Evolutionary conservation across 2,329 filamentous ascomycete genomes (phyloP).

Genomic region (Arachnomyces sp.): DNA sequence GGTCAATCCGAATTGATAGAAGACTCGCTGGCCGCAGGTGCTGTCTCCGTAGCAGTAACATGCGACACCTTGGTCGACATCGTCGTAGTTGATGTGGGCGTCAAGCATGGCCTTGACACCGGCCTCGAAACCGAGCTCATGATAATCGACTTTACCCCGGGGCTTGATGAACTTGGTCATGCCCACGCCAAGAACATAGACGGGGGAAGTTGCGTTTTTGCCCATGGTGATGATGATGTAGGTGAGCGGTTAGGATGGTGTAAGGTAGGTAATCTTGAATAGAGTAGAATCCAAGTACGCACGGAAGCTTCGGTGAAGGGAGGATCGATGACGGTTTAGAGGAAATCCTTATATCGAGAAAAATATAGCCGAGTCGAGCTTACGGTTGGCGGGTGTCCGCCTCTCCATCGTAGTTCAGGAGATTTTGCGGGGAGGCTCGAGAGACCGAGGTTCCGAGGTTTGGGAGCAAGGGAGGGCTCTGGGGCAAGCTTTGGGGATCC

Average conservation of each 20-base stretch:
- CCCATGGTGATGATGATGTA: constrained; percentile 37
- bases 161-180: constrained; percentile 99
- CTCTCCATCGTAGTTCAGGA: too few species aligned
- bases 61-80: constrained; percentile 89
- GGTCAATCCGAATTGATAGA: constrained; percentile 98
- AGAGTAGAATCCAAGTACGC: too few species aligned
- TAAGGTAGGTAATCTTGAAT: constrained; percentile 1
- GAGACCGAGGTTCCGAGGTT: too few species aligned
- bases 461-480: too few species aligned
- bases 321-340: too few species aligned
- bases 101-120: constrained; percentile 76
- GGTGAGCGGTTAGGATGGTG: constrained; percentile 28
- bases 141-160: constrained; percentile 86
- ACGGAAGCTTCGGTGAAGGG: too few species aligned
- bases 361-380: too few species aligned
- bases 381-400: too few species aligned
- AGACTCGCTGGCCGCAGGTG: constrained; percentile 90
- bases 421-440: too few species aligned
- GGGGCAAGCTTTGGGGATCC: too few species aligned
- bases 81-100: constrained; percentile 82
- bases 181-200: constrained; percentile 92
- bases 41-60: constrained; percentile 98
- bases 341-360: too few species aligned
- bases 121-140: constrained; percentile 86
- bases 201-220: constrained; percentile 44